Percentiles rank a stretch among this genome's conserved stretches.
These are phyloP conservation scores for Calendula officinalis DNA, from an alignment of 129 eudicot species.

Conservation along the genomic window DNA sequence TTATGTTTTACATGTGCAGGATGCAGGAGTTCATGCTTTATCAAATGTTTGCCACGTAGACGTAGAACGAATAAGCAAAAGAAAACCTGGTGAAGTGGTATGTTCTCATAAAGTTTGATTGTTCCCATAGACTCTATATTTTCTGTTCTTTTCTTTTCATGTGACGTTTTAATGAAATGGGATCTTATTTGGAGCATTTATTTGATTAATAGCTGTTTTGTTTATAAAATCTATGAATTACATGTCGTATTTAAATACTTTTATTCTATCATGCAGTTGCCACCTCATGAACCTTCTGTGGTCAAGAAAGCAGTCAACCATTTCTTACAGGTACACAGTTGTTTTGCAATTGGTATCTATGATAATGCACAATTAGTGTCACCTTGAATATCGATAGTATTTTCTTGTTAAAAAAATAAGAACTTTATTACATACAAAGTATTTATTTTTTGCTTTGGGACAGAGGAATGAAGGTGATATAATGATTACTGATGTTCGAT, in stretches of 20 bases:
- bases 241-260: not conserved
- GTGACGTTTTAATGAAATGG: slow-evolving; percentile 7
- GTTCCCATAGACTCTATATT: not conserved
- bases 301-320: slow-evolving; percentile 92
- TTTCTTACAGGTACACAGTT: slow-evolving; percentile 65
- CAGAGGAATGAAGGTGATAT: slow-evolving; percentile 90
- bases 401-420: not conserved
- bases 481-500: slow-evolving; percentile 68
- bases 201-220: slow-evolving; percentile 1
- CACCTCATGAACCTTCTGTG: slow-evolving; percentile 90
- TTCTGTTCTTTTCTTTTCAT: slow-evolving; percentile 5
- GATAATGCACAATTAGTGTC: too few relatives aligned
- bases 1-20: slow-evolving; percentile 44
- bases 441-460: slow-evolving; percentile 20
- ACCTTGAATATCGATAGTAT: too few relatives aligned
- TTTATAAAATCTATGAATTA: slow-evolving; percentile 5
- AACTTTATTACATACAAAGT: slow-evolving; percentile 2
- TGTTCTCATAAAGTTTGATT: slow-evolving; percentile 10
- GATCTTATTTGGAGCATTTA: not conserved
- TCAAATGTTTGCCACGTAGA: slow-evolving; percentile 97
- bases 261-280: slow-evolving; percentile 52
- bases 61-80: slow-evolving; percentile 89
- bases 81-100: slow-evolving; percentile 96
- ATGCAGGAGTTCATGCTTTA: slow-evolving; percentile 95
- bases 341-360: slow-evolving; percentile 17